Evolutionary conservation across 2,329 filamentous ascomycete genomes (phyloP), one percentile per base, ranked within the genome.

Genomic region (Fusarium gaditjirri): DNA sequence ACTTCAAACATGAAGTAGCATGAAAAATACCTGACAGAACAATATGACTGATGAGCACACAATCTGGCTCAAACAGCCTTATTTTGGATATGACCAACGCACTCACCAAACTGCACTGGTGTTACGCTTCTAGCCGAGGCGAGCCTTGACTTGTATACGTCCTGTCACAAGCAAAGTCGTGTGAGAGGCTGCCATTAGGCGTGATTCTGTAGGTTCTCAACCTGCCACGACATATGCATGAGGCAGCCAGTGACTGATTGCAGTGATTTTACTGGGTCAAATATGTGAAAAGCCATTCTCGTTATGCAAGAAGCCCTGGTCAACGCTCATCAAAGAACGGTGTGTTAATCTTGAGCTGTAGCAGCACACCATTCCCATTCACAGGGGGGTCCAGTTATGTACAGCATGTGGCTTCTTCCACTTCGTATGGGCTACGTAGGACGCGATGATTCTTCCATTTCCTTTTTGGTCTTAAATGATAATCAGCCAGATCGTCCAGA

Each of bases 181-280:
- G 19, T 42, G 23, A 38, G 29, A 44, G 54, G 44, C 58, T 65
- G 58, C 58, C 43, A 49, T 69, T 52, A 61, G 58, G 54, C 54
- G 49, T 16, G 39, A 53, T 44, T 57, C 44, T 36, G 59, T 54
- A 59, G 63, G 56, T 38, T 59, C 50, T 58, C 44, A 16, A 43
- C 46, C 43, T 72, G 68, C 64, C 69, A 72, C 64, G 64, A 65
- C 44, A 29, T 49, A 56, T 44, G 58, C 69, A 72, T 57, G 52
- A 58, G 44, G 27, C 35, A 52, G 9, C 35, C 39, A 54, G 50
- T 65, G 59, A 72, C 58, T 53, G 50, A 61, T 54, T 42, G 33
- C 12, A 47, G 33, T 25, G 12, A 14, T 42, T 31, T 58, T 13
- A 70, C 54, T 61, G 59, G 69, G 21, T 9, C 10, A 25, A 21